Base-by-base conservation (phyloP, 129 eudicot species). In the Daucus carota region DNA sequence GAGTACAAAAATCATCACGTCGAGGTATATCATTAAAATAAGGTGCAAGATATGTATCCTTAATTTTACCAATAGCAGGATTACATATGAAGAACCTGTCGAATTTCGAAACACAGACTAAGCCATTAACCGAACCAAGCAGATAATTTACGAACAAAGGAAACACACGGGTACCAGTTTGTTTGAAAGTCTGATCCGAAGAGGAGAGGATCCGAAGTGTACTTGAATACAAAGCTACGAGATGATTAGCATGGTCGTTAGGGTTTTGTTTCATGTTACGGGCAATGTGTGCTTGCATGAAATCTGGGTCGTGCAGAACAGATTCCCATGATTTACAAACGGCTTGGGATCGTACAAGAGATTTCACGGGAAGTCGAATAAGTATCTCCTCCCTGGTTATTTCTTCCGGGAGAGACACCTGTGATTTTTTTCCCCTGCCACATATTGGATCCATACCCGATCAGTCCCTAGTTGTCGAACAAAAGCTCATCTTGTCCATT, bases 281-380 rank as follows among this genome's bases (percentile, higher is more conserved):
- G 10, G 26, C 26, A 50, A 18, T 11, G 26, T 50, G 59, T 18
- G 59, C 59, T 20, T 50, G 18, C 59, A 50, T 5, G 59, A 50
- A 50, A 50, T 18, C 59, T n/a, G 59, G 59, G 59, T 50, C 26
- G 59, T 50, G 6, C 24, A 50, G 8, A 5, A 40, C 8, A 40
- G 59, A 50, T 50, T 50, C 59, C 59, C 59, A 50, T 50, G 22
- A n/a, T 50, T 50, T 50, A 50, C 59, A 50, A 50, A 50, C 59
- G 59, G 59, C 22, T 50, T 50, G 59, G 22, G 20, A 50, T 18
- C 59, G 26, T 18, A 50, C 59, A 6, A 50, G 59, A 50, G 59
- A 50, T 50, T 50, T 50, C 59, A 50, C 59, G 59, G 59, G 59
- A 26, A 50, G 59, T 50, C 59, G 59, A 5, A 22, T 50, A 1